Evolutionary conservation across 768 basidiomycete genomes (phyloP).

Genomic region (Phaffia australis): DNA sequence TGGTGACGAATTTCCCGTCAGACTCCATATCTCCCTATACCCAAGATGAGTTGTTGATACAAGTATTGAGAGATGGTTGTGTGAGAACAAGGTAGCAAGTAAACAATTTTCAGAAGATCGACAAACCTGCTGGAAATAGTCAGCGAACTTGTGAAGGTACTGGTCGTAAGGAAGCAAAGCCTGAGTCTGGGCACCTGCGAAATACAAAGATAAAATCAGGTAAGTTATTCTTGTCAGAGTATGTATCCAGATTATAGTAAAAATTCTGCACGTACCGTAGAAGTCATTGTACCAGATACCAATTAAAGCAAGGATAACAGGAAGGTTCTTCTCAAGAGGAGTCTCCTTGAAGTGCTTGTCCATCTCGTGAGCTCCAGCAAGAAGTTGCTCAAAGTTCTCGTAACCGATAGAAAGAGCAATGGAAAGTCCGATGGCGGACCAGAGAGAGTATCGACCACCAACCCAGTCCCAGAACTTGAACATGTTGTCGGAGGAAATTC

Average conservation of each 20-base stretch:
- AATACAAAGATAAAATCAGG: constrained; percentile 2
- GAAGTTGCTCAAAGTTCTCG: constrained; percentile 80
- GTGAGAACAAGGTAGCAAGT: not conserved
- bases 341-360: constrained; percentile 91
- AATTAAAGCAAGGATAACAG: constrained; percentile 74
- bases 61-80: too few species aligned
- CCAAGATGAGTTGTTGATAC: too few species aligned
- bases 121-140: constrained; percentile 90
- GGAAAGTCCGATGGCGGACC: constrained; percentile 94
- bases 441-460: constrained; percentile 92
- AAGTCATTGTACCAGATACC: constrained; percentile 99
- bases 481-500: constrained; percentile 86
- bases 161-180: constrained; percentile 95
- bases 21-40: constrained; percentile 99
- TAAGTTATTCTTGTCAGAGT: not conserved
- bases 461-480: constrained; percentile 99
- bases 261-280: constrained; percentile 48
- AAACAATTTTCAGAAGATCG: not conserved
- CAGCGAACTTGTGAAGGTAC: constrained; percentile 97
- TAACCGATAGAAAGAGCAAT: constrained; percentile 89
- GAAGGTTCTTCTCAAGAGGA: constrained; percentile 77
- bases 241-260: not conserved
- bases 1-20: constrained; percentile 94
- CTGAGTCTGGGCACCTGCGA: constrained; percentile 75
- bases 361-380: constrained; percentile 92